Percentiles rank a stretch among this genome's conserved stretches.
Evolutionary conservation across 352 stramenopile genomes (phyloP).

Genomic region (Pythium coloratum): DNA sequence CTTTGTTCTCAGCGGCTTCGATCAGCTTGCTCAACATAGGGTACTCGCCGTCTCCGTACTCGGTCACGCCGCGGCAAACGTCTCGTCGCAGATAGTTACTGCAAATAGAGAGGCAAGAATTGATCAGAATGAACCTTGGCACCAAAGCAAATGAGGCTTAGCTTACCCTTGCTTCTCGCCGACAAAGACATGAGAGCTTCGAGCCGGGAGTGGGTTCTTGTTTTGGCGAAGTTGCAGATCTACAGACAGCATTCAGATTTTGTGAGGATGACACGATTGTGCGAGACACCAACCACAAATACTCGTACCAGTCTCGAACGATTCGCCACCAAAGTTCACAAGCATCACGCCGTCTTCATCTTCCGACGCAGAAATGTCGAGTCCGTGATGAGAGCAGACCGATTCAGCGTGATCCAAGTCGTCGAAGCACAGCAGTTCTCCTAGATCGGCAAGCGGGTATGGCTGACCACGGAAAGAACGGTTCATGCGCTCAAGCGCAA

Average conservation of each 20-base stretch:
- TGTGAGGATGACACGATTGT: neutral
- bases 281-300: constrained; percentile 4
- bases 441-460: constrained; percentile 65
- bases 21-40: constrained; percentile 73
- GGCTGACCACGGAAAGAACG: constrained; percentile 65
- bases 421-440: constrained; percentile 79
- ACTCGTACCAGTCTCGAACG: constrained; percentile 67
- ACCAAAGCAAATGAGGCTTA: neutral
- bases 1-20: constrained; percentile 53
- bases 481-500: constrained; percentile 79
- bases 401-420: constrained; percentile 65
- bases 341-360: constrained; percentile 49
- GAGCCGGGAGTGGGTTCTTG: constrained; percentile 61
- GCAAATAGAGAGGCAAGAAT: constrained; percentile 1
- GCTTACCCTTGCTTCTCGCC: constrained; percentile 81
- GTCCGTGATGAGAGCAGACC: constrained; percentile 67
- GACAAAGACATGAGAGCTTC: constrained; percentile 66
- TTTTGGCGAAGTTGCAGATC: constrained; percentile 68
- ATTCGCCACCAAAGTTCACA: constrained; percentile 71
- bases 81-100: constrained; percentile 70
- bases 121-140: neutral
- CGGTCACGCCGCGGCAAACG: constrained; percentile 79
- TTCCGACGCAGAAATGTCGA: constrained; percentile 44
- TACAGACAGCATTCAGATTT: constrained; percentile 13
- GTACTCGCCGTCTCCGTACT: constrained; percentile 74